Conservation (phyloP, 2,329 filamentous ascomycete species). For the Aspergillaceae sp. region DNA sequence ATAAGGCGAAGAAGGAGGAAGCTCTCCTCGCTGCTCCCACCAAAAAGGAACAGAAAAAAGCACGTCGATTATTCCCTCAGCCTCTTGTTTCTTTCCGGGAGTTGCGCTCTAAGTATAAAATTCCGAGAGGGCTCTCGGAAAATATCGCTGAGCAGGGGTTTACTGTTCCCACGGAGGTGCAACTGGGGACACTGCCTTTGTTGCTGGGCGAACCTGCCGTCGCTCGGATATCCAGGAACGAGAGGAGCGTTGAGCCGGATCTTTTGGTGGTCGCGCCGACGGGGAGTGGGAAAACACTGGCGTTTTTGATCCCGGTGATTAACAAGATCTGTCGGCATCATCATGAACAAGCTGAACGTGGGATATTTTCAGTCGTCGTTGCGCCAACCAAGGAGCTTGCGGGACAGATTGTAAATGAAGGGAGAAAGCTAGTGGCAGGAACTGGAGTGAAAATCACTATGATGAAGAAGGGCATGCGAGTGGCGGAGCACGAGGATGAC, state of each 20-base stretch:
- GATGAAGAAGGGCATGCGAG: constrained; percentile 76
- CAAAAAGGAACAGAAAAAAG: constrained; percentile 43
- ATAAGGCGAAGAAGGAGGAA: constrained; percentile 46
- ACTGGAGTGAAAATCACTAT: constrained; percentile 71
- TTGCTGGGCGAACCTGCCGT: constrained; percentile 51
- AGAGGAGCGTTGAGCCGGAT: constrained; percentile 48
- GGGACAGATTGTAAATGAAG: constrained; percentile 73
- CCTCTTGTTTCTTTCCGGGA: constrained; percentile 71
- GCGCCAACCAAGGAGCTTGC: constrained; percentile 76
- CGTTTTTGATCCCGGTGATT: constrained; percentile 81
- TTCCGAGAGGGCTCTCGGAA: constrained; percentile 62
- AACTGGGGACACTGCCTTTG: constrained; percentile 75
- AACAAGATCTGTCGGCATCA: constrained; percentile 58
- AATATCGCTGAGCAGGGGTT: constrained; percentile 84
- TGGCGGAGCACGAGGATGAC: constrained; percentile 43
- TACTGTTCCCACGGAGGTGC: constrained; percentile 81
- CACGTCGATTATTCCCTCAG: constrained; percentile 60
- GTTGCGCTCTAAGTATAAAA: constrained; percentile 60
- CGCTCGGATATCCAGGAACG: constrained; percentile 22
- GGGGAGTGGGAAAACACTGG: constrained; percentile 91
- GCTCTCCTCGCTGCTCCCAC: constrained; percentile 28
- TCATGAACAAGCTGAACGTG: constrained; percentile 45
- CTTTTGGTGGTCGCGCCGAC: constrained; percentile 86
- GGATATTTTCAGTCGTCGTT: constrained; percentile 60
- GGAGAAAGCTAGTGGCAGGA: constrained; percentile 66